Conservation (phyloP, 345 rosid genomes). For the Erodium maritimum region DNA sequence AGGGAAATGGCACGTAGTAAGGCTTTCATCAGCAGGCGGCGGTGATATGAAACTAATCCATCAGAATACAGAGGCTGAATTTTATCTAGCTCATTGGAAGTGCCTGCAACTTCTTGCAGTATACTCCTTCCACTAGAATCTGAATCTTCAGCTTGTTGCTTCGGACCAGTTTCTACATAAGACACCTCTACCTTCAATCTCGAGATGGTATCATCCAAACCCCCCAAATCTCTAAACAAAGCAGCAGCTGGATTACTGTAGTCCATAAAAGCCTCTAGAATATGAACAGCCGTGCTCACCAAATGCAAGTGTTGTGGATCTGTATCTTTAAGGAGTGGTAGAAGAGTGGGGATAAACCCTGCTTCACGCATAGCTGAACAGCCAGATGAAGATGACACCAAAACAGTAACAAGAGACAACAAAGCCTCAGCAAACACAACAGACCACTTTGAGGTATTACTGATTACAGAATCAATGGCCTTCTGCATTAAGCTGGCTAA, state of each 20-base stretch:
- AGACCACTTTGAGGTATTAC: conserved; percentile 61
- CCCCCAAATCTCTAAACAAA: conserved; percentile 92
- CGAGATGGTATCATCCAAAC: conserved; percentile 78
- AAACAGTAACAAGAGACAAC: conserved; percentile 73
- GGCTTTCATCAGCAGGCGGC: conserved; percentile 68
- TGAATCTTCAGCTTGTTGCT: conserved; percentile 42
- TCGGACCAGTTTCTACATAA: conserved; percentile 40
- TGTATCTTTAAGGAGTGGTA: conserved; percentile 89
- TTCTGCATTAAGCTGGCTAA: conserved; percentile 87
- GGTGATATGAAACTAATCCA: conserved; percentile 67
- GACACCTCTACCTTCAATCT: conserved; percentile 80
- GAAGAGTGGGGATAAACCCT: conserved; percentile 79
- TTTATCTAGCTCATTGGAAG: conserved; percentile 43
- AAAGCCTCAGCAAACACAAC: conserved; percentile 83
- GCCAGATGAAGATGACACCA: conserved; percentile 85
- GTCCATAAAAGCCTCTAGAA: conserved; percentile 92
- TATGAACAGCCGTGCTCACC: conserved; percentile 79
- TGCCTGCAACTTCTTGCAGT: conserved; percentile 19
- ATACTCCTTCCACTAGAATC: conserved; percentile 32
- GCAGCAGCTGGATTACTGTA: conserved; percentile 90
- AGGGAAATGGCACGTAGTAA: conserved; percentile 84
- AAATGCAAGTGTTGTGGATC: conserved; percentile 87
- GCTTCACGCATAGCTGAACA: conserved; percentile 96
- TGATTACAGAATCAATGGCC: conserved; percentile 67
- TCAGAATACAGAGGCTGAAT: conserved; percentile 66